A percentile compares a stretch with the other conserved stretches of the same genome.
Evolutionary conservation across 2,329 filamentous ascomycete species (phyloP).

Genomic region (Trichoderma cornu-damae): DNA sequence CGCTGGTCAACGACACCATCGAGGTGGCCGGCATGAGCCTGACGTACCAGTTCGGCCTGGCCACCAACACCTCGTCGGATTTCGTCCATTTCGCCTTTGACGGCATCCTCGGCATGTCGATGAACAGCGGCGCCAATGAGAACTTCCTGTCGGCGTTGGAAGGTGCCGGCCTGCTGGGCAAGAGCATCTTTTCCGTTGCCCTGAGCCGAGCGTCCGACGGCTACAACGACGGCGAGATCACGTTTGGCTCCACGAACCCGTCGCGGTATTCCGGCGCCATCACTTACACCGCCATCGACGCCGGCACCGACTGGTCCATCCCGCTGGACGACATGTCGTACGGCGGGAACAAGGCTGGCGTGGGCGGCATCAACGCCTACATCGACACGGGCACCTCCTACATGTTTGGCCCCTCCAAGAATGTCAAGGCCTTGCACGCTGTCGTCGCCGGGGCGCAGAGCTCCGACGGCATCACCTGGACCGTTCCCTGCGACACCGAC

Average conservation of each 20-base stretch:
- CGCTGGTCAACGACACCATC: constrained; percentile 60
- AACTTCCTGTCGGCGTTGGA: constrained; percentile 63
- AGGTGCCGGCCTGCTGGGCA: constrained; percentile 48
- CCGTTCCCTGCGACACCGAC: constrained; percentile 66
- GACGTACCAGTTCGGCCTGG: constrained; percentile 66
- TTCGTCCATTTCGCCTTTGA: constrained; percentile 80
- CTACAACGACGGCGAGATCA: constrained; percentile 67
- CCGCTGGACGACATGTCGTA: constrained; percentile 60
- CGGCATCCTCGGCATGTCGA: constrained; percentile 76
- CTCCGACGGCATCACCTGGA: constrained; percentile 58
- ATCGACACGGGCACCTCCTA: constrained; percentile 83
- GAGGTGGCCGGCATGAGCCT: constrained; percentile 61
- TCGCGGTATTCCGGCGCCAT: constrained; percentile 64
- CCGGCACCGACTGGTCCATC: constrained; percentile 66
- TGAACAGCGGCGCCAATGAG: constrained; percentile 53
- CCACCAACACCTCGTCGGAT: constrained; percentile 63
- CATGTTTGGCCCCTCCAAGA: constrained; percentile 62
- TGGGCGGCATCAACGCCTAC: constrained; percentile 57
- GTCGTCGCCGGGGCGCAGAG: constrained; percentile 58
- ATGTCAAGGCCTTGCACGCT: constrained; percentile 63
- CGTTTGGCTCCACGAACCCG: constrained; percentile 65
- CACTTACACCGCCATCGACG: constrained; percentile 54
- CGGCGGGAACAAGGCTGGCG: constrained; percentile 52
- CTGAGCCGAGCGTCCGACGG: constrained; percentile 63
- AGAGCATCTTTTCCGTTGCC: constrained; percentile 66